Base-by-base conservation (phyloP, 768 basidiomycete genomes). In the Agrocybe pediades region DNA sequence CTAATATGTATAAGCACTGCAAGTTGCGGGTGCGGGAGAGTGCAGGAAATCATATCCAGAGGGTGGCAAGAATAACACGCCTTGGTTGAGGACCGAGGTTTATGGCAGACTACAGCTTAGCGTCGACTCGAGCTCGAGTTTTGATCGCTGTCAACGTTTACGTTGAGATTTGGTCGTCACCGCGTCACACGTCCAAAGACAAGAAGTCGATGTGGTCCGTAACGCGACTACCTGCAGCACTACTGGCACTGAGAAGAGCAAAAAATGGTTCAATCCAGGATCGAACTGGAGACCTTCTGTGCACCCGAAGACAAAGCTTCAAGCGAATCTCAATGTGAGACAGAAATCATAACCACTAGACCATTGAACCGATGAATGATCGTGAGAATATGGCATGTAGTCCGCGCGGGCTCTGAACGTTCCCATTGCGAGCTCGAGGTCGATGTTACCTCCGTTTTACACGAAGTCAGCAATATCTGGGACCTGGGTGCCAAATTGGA, bases 341-440 rank as follows among this genome's bases (percentile, higher is more conserved):
- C 72, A 74, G 71, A 74, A 72, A 76, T 76, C 74, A 76, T 76
- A 75, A 74, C 74, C 74, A 76, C 74, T 75, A 76, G 62, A 65
- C 60, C 64, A 65, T 60, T 62, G 62, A 60, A 63, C 64, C 62
- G 30, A 49, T 55, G 17, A 13, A 2, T 4, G 21, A 25, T 3
- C 33, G 5, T 36, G 33, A 36, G 33, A 36, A 36, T 36, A 13
- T 36, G 33, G 33, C 33, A 36, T 13, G 3, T 13, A 36, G 11
- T 36, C n/a, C 11, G 33, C 13, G 33, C 33, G n/a, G 11, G 33
- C 13, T 13, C 33, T 11, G 33, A n/a, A n/a, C n/a, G n/a, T n/a
- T n/a, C n/a, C n/a, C n/a, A n/a, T n/a, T n/a, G n/a, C n/a, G n/a
- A n/a, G n/a, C n/a, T n/a, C n/a, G n/a, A n/a, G n/a, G n/a, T n/a